Conservation (phyloP, 176 grass and related monocot genomes). For the Triticum timopheevii region DNA sequence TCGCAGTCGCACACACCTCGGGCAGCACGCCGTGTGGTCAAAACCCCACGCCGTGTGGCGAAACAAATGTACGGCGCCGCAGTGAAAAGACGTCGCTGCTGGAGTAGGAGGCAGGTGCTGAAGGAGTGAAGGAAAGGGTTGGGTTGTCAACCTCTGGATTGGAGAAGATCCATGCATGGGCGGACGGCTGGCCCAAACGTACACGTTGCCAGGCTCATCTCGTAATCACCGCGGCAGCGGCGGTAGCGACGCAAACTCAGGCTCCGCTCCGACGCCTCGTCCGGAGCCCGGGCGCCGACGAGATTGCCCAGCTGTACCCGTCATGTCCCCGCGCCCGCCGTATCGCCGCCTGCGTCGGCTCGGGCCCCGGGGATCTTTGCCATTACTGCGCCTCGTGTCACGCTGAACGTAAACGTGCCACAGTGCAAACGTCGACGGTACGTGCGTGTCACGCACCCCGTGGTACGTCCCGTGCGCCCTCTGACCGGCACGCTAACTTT, state of each 20-base stretch:
- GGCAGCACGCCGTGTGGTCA: too few relatives aligned
- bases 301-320: not conserved
- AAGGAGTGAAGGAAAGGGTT: not conserved
- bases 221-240: not conserved
- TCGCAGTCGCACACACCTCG: too few relatives aligned
- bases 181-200: too few relatives aligned
- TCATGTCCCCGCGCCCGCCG: not conserved
- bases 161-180: not conserved
- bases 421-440: too few relatives aligned
- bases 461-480: not conserved
- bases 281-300: not conserved
- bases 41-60: too few relatives aligned
- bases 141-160: not conserved
- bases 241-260: too few relatives aligned
- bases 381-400: not conserved
- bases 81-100: not conserved
- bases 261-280: not conserved
- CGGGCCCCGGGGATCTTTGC: not conserved
- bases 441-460: too few relatives aligned
- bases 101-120: not conserved
- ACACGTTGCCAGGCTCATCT: not conserved
- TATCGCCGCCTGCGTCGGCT: not conserved
- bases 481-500: not conserved
- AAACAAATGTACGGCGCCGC: too few relatives aligned
- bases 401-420: not conserved